A percentile compares a stretch with the other conserved stretches of the same genome.
Conservation (phyloP, 305 asterid genomes). For the Lippia alba region DNA sequence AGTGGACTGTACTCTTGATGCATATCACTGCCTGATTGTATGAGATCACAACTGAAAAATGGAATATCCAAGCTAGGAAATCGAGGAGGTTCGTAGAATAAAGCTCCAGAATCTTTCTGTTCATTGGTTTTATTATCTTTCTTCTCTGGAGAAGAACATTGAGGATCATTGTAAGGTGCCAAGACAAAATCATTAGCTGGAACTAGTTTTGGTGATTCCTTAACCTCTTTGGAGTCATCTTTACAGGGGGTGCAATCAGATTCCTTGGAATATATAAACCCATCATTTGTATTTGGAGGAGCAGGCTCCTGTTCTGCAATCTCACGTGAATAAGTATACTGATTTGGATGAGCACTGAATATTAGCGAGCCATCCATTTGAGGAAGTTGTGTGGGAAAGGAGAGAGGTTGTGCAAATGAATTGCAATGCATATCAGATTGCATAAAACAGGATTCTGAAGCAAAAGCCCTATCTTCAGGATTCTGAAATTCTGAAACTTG, state of each 20-base stretch:
- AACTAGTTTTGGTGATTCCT: conserved; percentile 59
- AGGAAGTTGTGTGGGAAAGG: conserved; percentile 50
- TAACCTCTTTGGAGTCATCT: conserved; percentile 48
- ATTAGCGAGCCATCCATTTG: conserved; percentile 47
- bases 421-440: conserved; percentile 38
- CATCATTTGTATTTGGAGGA: conserved; percentile 48
- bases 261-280: conserved; percentile 47
- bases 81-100: conserved; percentile 97
- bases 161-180: conserved; percentile 49
- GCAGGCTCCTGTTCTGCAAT: conserved; percentile 47
- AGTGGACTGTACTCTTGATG: conserved; percentile 98
- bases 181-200: conserved; percentile 62
- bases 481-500: conserved; percentile 44
- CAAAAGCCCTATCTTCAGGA: conserved; percentile 48
- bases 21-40: conserved; percentile 75
- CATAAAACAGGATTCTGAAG: conserved; percentile 52
- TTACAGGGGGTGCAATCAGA: conserved; percentile 47
- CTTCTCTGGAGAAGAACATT: conserved; percentile 41
- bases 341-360: conserved; percentile 46
- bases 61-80: conserved; percentile 97
- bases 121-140: conserved; percentile 45
- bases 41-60: conserved; percentile 90
- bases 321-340: conserved; percentile 49
- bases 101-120: conserved; percentile 65
- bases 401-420: conserved; percentile 43